A percentile compares a stretch with the other conserved stretches of the same genome.
Evolutionary conservation across 768 basidiomycete species (phyloP).

Genomic region (Leccinum arenicola): DNA sequence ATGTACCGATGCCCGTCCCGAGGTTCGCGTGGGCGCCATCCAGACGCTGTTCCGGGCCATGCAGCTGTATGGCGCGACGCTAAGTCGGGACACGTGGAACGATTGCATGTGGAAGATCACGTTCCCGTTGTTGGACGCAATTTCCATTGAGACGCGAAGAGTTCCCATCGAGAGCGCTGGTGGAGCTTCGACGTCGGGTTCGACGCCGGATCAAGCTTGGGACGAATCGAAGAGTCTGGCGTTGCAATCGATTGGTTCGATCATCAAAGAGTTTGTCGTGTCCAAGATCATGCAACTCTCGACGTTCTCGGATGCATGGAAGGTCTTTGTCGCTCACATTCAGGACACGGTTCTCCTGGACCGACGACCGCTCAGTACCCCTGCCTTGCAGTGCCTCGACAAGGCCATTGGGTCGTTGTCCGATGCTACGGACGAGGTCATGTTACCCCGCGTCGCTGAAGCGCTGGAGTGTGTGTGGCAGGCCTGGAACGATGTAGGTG

Average conservation of each 20-base stretch:
- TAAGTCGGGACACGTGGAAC: constrained; percentile 83
- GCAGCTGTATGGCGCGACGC: constrained; percentile 87
- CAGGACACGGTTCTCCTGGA: constrained; percentile 69
- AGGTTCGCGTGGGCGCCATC: constrained; percentile 91
- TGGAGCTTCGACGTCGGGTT: constrained; percentile 4
- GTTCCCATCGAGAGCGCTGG: constrained; percentile 15
- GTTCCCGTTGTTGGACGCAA: constrained; percentile 78
- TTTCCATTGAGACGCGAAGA: constrained; percentile 55
- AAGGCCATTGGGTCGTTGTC: constrained; percentile 66
- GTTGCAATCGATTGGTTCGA: constrained; percentile 76
- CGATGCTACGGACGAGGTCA: constrained; percentile 25
- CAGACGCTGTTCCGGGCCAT: constrained; percentile 93
- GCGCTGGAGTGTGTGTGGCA: constrained; percentile 67
- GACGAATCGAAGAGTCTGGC: constrained; percentile 88
- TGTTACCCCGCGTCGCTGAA: constrained; percentile 40
- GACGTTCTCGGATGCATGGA: constrained; percentile 72
- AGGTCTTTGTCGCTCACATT: constrained; percentile 69
- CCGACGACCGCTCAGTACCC: constrained; percentile 66
- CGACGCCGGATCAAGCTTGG: constrained; percentile 52
- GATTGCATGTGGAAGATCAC: constrained; percentile 90
- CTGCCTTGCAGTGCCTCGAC: constrained; percentile 83
- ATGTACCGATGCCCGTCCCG: constrained; percentile 77
- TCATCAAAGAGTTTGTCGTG: constrained; percentile 78
- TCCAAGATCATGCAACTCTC: constrained; percentile 70
- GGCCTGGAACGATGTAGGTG: constrained; percentile 65